Conservation (phyloP, 108 stramenopile species). For the Schizochytrium sp. region DNA sequence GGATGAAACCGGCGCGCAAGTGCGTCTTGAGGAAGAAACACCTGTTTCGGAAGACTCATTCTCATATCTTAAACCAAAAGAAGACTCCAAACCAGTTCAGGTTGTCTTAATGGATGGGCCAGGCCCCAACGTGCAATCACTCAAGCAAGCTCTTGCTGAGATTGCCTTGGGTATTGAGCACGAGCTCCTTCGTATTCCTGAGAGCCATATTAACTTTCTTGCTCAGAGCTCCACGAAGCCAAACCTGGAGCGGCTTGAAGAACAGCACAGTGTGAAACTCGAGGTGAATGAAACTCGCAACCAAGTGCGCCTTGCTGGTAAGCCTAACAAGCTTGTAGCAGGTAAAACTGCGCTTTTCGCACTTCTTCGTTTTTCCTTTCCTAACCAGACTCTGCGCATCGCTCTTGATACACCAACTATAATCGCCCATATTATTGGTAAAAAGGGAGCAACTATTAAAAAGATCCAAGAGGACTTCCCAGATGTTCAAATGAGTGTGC, state of each 20-base stretch:
- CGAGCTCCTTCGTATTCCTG: not conserved
- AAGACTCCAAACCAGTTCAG: not conserved
- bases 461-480: slow-evolving; percentile 6
- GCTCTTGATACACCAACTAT: not conserved
- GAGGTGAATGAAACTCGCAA: not conserved
- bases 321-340: slow-evolving; percentile 16
- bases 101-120: not conserved
- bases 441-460: slow-evolving; percentile 41
- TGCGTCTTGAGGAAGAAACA: not conserved
- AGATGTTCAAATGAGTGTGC: slow-evolving; percentile 12
- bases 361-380: slow-evolving; percentile 27
- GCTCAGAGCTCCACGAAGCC: not conserved
- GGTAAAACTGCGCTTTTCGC: not conserved
- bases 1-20: slow-evolving; percentile 4
- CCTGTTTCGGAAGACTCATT: not conserved
- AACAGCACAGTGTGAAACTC: not conserved
- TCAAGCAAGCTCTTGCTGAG: not conserved
- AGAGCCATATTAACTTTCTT: not conserved
- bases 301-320: not conserved
- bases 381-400: not conserved
- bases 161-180: slow-evolving; percentile 10
- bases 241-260: slow-evolving; percentile 35
- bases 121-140: not conserved
- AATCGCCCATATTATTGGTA: slow-evolving; percentile 18
- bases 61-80: not conserved